phyloP scores from a whole-genome alignment of 441 rosid genomes.

The Mallotus repandus region DNA sequence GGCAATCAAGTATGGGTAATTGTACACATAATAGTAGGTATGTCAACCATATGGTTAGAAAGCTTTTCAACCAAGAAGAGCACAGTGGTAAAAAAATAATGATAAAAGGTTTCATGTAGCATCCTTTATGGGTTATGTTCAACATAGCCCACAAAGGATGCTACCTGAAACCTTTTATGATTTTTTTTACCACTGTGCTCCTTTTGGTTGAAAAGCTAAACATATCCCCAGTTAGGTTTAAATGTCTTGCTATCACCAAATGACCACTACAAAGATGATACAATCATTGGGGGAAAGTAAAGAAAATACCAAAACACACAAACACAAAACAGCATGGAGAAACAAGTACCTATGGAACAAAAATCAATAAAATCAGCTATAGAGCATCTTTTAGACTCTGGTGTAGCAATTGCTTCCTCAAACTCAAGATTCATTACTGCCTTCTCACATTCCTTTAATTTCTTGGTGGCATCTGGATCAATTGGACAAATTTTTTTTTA shows the following conservation, averaged over 20 bases:
- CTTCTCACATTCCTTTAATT: conserved; percentile 90
- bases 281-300: not conserved
- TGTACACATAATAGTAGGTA: not conserved
- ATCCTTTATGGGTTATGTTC: too few species aligned
- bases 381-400: conserved; percentile 63
- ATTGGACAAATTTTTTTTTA: conserved; percentile 81
- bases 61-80: not conserved
- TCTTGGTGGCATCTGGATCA: conserved; percentile 91
- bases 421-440: conserved; percentile 91
- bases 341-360: conserved; percentile 59
- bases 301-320: conserved; percentile 4
- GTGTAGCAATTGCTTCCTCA: conserved; percentile 92
- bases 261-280: conserved; percentile 2
- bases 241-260: not conserved
- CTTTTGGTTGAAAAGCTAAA: too few species aligned
- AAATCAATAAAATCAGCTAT: conserved; percentile 87
- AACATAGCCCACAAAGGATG: too few species aligned
- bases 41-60: not conserved
- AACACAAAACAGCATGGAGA: conserved; percentile 2
- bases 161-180: too few species aligned
- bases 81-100: not conserved
- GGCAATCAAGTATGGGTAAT: not conserved
- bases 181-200: too few species aligned
- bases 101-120: not conserved
- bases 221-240: not conserved